Evolutionary conservation across 192 early-diverging fungal genomes (phyloP), one percentile per base, ranked within the genome.

Genomic region (Cladochytrium replicatum): DNA sequence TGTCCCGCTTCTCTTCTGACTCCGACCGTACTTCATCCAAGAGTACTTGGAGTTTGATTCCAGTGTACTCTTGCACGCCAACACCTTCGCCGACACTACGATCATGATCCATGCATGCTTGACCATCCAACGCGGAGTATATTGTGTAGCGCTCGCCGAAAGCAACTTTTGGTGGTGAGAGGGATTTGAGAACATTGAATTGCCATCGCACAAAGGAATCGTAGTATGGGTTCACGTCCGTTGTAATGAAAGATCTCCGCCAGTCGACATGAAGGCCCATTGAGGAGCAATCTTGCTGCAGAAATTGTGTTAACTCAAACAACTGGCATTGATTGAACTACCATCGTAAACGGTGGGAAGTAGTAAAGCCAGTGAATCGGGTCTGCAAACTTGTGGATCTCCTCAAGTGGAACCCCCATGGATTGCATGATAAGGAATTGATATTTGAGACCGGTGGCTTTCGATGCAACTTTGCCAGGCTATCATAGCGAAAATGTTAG

Each of bases 41-140:
- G 24, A 86, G 41, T 4, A 96, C 89, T 52, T 82, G 61, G 28
- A 99, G 69, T 80, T 99, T 99, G 50, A 99, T 83, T 43, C 83
- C 88, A 27, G 93, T 97, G 70, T 97, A 99, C 52, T 97, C 89
- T 60, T 93, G 88, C 32, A 90, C 88, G 34, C 80, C 86, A 32
- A 94, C 81, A 17, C 82, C 95, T 67, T 99, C 95, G 60, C 95
- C 95, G 39, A 78, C 75, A 55, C 76, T 64, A 45, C 93, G 87
- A 69, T 99, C 95, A 68, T 99, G 95, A 69, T 99, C 95, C 93
- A 99, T 95, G 68, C 95, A 99, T 37, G 95, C 87, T 67, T 99
- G 95, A 4, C 80, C 82, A 64, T 99, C 95, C 29, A 88, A 67
- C 44, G 87, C 77, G 26, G 92, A 96, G 72, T 91, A 99, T 52